Evolutionary conservation across 768 basidiomycete genomes (phyloP), one percentile per base, ranked within the genome.

Genomic region (Lentinula aciculospora): DNA sequence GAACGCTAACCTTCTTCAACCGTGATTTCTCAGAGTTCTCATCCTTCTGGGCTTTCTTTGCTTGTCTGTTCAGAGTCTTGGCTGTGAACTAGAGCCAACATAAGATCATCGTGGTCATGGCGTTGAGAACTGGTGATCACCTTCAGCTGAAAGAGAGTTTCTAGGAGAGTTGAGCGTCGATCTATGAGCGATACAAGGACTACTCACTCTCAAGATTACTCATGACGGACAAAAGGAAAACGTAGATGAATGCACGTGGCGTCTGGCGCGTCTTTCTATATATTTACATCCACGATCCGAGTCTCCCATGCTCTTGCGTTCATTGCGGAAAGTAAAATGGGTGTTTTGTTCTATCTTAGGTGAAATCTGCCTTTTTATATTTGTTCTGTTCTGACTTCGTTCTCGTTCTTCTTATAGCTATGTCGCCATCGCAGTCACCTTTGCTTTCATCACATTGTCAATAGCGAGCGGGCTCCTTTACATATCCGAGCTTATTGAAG

Each of bases 61-160:
- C 94, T 74, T 99, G 97, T 51, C 91, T 83, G 69, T 81, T 89
- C 21, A 99, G 81, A 34, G 92, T 85, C 83, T 98, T 99, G 61
- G 97, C 94, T 19, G 97, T 99, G 79, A 99, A 98, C 96, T 99
- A 66, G 60, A 37, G 17, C 3, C 25, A 13, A 27, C 19, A 25
- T 54, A 3, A 39, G 25, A 15, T 37, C 8, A n/a, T 47, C 15
- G 19, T 17, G 17, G 27, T 44, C 17, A 13, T n/a, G 19, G 29
- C n/a, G 10, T 4, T 15, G 21, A 29, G 13, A 10, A 15, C 10
- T 3, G 28, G 28, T 53, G 42, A 56, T 55, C 59, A 94, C 96
- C 83, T 99, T 99, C 66, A 99, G 89, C 74, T 98, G 93, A 68
- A 99, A 99, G n/a, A 98, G 81, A 29, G 92, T 94, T 75, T 98